Evolutionary conservation across 1,284 basidiomycete species (phyloP).

Genomic region (Rhodotorula sp.): DNA sequence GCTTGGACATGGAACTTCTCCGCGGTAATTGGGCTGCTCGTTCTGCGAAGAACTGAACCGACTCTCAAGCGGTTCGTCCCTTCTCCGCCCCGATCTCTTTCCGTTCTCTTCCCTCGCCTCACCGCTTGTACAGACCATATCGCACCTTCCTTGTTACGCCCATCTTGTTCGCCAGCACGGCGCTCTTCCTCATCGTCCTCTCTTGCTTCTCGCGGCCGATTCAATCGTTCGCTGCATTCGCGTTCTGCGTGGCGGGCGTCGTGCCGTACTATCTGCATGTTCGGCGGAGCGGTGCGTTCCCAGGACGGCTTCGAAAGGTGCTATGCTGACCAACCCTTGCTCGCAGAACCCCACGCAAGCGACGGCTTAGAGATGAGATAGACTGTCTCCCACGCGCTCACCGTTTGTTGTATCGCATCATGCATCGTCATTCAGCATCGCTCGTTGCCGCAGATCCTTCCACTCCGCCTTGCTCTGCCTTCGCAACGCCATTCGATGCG

Average conservation of each 20-base stretch:
- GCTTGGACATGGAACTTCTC: slow-evolving; percentile 89
- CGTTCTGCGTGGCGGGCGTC: slow-evolving; percentile 33
- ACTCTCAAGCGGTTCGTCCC: slow-evolving; percentile 67
- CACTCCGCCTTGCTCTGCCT: not conserved
- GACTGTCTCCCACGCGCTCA: not conserved
- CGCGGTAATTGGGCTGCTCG: slow-evolving; percentile 82
- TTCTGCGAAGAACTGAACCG: slow-evolving; percentile 87
- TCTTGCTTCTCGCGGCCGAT: slow-evolving; percentile 89
- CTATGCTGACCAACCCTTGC: not conserved
- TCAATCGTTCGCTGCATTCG: slow-evolving; percentile 77
- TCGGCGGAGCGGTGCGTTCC: slow-evolving; percentile 5
- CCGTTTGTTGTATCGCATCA: not conserved
- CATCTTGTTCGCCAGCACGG: slow-evolving; percentile 83
- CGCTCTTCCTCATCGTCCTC: slow-evolving; percentile 90
- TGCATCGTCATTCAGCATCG: not conserved
- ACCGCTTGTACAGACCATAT: slow-evolving; percentile 66
- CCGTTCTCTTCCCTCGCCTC: not conserved
- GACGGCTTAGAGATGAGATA: slow-evolving; percentile 20
- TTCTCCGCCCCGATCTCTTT: not conserved
- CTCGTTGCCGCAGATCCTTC: not conserved
- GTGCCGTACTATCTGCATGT: slow-evolving; percentile 35
- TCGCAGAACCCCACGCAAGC: not conserved
- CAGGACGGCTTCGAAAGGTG: too few relatives aligned
- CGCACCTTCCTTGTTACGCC: slow-evolving; percentile 89
- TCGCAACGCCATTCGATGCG: slow-evolving; percentile 13